Conservation (phyloP, 345 rosid genomes). For the Physaria fendleri region DNA sequence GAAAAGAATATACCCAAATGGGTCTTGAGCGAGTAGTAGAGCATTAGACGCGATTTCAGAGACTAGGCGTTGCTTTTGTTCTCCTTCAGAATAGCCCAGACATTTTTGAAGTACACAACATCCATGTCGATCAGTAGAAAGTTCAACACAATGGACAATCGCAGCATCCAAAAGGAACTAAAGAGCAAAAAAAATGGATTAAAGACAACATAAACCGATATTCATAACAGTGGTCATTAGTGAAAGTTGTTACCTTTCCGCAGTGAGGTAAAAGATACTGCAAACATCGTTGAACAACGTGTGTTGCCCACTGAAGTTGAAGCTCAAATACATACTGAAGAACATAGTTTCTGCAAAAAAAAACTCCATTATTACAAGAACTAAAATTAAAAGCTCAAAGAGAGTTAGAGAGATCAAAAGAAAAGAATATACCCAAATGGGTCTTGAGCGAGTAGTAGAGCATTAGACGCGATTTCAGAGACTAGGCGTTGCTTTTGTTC, state of each 20-base stretch:
- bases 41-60: conserved; percentile 56
- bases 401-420: too few species aligned
- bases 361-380: too few species aligned
- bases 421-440: too few species aligned
- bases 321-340: too few species aligned
- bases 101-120: conserved; percentile 90
- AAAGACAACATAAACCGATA: background rate
- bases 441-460: too few species aligned
- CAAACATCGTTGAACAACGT: conserved; percentile 60
- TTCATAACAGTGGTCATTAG: background rate
- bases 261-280: conserved; percentile 48
- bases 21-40: conserved; percentile 66
- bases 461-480: too few species aligned
- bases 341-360: too few species aligned
- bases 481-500: too few species aligned
- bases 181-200: conserved; percentile 12
- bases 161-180: conserved; percentile 74
- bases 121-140: conserved; percentile 73
- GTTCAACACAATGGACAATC: conserved; percentile 58
- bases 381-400: too few species aligned
- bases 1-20: conserved; percentile 51
- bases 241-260: conserved; percentile 71
- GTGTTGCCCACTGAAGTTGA: too few species aligned
- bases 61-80: conserved; percentile 41
- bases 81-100: conserved; percentile 46